Base-by-base conservation (phyloP, 2,329 filamentous ascomycete species). In the Fusarium zealandicum region DNA sequence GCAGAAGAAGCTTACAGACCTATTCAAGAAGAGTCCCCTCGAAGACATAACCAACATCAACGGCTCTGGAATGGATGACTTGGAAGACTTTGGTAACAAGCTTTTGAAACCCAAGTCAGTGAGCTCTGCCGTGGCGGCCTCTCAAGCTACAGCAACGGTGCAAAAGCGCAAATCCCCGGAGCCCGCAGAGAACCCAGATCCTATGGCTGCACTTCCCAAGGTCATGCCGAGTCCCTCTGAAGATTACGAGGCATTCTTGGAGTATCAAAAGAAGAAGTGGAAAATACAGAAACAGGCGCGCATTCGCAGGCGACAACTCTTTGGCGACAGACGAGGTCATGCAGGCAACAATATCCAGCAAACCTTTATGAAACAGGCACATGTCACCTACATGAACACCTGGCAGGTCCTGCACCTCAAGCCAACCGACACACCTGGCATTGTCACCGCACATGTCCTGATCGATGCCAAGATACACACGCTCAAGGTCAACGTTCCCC, bases 231-330 rank as follows among this genome's bases (percentile, higher is more conserved):
- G 83, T 18, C 90, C 95, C 16, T 90, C 87, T 0, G 86, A 95
- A 41, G 89, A 99, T 73, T 99, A 99, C 65, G 78, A 85, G 14
- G 91, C 85, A 0, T 99, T 96, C 79, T 73, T 99, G 46, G 83
- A 89, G 69, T 98, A 98, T 69, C 95, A 99, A 72, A 99, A 99
- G 75, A 86, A 93, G 76, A 99, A 99, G 75, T 99, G 95, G 95
- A 97, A 93, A 77, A 89, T 98, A 31, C 95, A 99, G 72, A 96
- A 92, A 69, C 90, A 96, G 71, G 92, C 93, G 28, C 86, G 95
- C 17, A 82, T 88, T 55, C 87, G 93, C 36, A 84, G 96, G 60
- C 85, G 93, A 41, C 95, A 99, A 71, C 80, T 99, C 1, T 99
- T 99, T 67, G 95, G 95, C 54, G 93, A 99, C 67, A 88, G 89